phyloP scores from a whole-genome alignment of 2,329 filamentous ascomycete species.

The Colletotrichum cereale region DNA sequence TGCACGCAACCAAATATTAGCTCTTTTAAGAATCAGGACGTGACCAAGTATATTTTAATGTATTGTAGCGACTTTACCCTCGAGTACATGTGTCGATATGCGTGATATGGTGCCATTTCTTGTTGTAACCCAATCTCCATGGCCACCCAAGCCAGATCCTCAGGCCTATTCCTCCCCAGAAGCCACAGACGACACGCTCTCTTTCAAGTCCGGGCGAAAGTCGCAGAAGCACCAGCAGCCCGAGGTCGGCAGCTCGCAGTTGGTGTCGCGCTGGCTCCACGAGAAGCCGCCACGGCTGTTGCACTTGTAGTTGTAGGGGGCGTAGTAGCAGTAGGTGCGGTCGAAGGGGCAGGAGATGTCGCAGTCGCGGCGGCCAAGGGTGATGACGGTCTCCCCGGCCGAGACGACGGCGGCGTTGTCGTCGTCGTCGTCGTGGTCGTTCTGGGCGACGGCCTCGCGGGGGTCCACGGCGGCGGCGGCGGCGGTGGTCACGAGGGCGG shows the following conservation, averaged over 20 bases:
- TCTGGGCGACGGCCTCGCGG: not conserved
- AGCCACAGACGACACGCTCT: not conserved
- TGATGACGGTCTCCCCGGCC: not conserved
- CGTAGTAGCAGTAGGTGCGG: constrained; percentile 1
- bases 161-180: not conserved
- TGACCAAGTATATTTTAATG: not conserved
- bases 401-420: not conserved
- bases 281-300: constrained; percentile 3
- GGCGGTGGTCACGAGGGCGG: not conserved
- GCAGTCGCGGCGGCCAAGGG: constrained; percentile 1
- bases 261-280: not conserved
- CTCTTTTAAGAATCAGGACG: no score
- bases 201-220: constrained; percentile 12
- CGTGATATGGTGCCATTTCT: no score
- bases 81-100: not conserved
- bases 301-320: constrained; percentile 12
- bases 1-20: no score
- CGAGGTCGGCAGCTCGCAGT: constrained; percentile 11
- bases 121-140: no score
- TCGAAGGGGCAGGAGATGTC: constrained; percentile 4
- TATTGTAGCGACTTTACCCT: not conserved
- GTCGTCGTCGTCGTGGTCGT: not conserved
- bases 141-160: not conserved
- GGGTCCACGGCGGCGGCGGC: not conserved
- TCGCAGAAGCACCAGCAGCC: constrained; percentile 31